These are phyloP conservation scores for Ceratocystis colombiana DNA, from an alignment of 2,329 filamentous ascomycete genomes.

Conservation along the genomic window DNA sequence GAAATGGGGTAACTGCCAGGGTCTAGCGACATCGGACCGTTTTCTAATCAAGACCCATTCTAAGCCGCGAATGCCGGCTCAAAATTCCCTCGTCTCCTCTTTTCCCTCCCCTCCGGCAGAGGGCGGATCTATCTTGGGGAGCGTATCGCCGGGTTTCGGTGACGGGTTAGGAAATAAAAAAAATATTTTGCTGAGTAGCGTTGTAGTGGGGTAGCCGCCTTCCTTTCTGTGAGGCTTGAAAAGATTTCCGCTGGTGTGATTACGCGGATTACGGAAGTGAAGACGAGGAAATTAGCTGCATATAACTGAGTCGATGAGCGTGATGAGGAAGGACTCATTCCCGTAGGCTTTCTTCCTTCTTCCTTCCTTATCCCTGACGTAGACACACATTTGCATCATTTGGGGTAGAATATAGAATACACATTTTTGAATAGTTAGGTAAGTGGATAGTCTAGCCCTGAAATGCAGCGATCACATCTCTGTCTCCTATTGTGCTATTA, in stretches of 20 bases:
- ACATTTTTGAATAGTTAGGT: too few species aligned
- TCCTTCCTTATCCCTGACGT: slow-evolving; percentile 4
- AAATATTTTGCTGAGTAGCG: background rate
- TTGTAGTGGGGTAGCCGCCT: background rate
- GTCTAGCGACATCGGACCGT: slow-evolving; percentile 19
- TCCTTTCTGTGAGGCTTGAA: background rate
- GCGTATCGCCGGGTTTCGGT: background rate
- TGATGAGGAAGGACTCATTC: background rate
- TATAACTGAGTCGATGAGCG: background rate
- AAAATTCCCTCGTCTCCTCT: background rate
- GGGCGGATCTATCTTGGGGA: background rate
- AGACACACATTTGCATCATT: background rate
- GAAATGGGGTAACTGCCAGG: background rate
- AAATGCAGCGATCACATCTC: too few species aligned
- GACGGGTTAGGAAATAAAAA: background rate
- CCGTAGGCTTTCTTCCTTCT: background rate
- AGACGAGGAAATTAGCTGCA: background rate
- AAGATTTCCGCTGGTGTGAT: background rate
- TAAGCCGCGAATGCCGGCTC: background rate
- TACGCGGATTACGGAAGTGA: background rate
- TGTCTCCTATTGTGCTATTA: too few species aligned
- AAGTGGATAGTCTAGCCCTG: too few species aligned
- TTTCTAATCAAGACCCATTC: background rate
- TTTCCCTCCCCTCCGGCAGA: background rate
- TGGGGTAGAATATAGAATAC: too few species aligned